Conservation (phyloP, 768 basidiomycete genomes). For the Phylloporus sp. region DNA sequence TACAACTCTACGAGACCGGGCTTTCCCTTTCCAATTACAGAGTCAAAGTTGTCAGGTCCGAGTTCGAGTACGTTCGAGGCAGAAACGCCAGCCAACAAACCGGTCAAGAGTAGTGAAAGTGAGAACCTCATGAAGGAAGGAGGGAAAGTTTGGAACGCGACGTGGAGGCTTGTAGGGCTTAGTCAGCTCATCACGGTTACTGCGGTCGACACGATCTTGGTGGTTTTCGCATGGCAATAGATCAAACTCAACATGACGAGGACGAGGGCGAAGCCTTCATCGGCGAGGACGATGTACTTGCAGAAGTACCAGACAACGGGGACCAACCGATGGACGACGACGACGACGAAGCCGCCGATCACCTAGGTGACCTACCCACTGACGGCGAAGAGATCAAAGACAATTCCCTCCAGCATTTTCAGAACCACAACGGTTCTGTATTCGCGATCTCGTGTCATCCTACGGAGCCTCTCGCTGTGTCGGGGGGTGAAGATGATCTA, state of each 20-base stretch:
- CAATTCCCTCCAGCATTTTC: conserved; percentile 67
- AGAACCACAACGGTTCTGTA: conserved; percentile 67
- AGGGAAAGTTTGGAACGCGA: conserved; percentile 18
- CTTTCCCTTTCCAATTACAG: conserved; percentile 68
- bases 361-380: conserved; percentile 39
- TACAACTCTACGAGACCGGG: conserved; percentile 90
- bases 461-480: conserved; percentile 69
- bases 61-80: conserved; percentile 87
- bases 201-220: too few species aligned
- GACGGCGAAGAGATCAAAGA: conserved; percentile 42
- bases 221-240: conserved; percentile 27
- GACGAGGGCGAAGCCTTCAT: conserved; percentile 59
- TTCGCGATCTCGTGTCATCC: conserved; percentile 86
- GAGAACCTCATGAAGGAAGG: conserved; percentile 51
- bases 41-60: conserved; percentile 67
- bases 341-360: conserved; percentile 53
- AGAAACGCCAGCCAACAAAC: conserved; percentile 48
- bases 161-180: conserved; percentile 26
- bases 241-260: conserved; percentile 32
- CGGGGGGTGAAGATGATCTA: conserved; percentile 93
- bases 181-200: conserved; percentile 25
- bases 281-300: conserved; percentile 57
- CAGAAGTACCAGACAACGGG: conserved; percentile 60
- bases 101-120: conserved; percentile 50
- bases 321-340: conserved; percentile 72